Evolutionary conservation across 768 basidiomycete species (phyloP).

Genomic region (Rhizopogon vinicolor): DNA sequence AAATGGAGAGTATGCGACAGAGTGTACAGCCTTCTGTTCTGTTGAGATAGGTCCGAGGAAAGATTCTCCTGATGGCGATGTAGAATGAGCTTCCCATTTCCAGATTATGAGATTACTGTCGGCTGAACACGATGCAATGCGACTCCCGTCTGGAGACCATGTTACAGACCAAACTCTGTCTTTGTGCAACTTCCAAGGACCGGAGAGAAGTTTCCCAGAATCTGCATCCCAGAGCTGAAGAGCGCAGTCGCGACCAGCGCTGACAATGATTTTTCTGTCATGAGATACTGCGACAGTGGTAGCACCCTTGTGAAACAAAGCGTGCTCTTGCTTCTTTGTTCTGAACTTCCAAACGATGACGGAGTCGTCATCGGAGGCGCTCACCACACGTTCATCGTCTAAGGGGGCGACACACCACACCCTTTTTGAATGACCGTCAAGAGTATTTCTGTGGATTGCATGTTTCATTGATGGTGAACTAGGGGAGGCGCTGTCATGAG

Average conservation of each 20-base stretch:
- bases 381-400: neutral
- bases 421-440: neutral
- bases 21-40: slow-evolving; percentile 14
- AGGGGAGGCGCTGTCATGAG: neutral
- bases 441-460: neutral
- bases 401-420: slow-evolving; percentile 1
- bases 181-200: slow-evolving; percentile 12
- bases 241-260: slow-evolving; percentile 15
- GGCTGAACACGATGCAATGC: slow-evolving; percentile 8
- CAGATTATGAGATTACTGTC: neutral
- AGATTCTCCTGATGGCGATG: neutral
- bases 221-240: slow-evolving; percentile 17
- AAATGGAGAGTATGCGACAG: slow-evolving; percentile 14
- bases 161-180: slow-evolving; percentile 7
- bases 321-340: neutral
- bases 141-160: slow-evolving; percentile 18
- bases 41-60: slow-evolving; percentile 4
- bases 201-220: slow-evolving; percentile 10
- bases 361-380: neutral
- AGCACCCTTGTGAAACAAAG: slow-evolving; percentile 5
- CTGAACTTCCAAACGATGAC: neutral
- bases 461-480: neutral
- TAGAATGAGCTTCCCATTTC: no score
- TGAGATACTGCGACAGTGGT: slow-evolving; percentile 16
- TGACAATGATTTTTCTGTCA: slow-evolving; percentile 11